Evolutionary conservation across 176 grass and related monocot genomes (phyloP), one percentile per base, ranked within the genome.

Genomic region (Echinochloa phyllopogon): DNA sequence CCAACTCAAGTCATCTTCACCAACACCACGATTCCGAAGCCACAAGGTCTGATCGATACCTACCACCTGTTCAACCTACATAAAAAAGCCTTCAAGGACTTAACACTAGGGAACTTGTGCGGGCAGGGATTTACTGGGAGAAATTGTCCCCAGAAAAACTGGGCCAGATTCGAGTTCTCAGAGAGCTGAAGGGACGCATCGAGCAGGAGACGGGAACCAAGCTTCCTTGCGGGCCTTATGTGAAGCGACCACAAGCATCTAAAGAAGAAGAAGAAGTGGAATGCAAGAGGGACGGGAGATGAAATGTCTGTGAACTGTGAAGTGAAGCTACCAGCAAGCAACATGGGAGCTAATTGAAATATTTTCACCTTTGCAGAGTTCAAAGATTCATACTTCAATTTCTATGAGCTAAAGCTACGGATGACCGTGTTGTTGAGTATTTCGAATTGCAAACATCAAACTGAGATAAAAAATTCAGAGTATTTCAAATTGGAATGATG

Each of bases 91-190:
- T 50, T 50, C 4, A 33, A 33, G 2, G 24, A 59, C 10, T 57
- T 49, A 36, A 45, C 25, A 80, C 62, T 77, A 33, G 14, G 16
- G 10, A 49, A 62, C 40, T 67, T 82, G 21, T 81, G 41, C 40
- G 33, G 74, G 51, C 55, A 97, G 94, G 90, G 42, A 94, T 97
- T 75, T 97, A 97, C 82, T 97, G 92, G 92, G 92, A 97, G 51
- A 97, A 97, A 84, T 78, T 97, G 67, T 97, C 94, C 56, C 90
- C 88, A 50, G 88, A 94, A 65, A 94, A 97, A 47, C 55, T 97
- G 63, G 84, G 88, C 11, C 95, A 97, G 85, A 92, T 94, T 60
- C 83, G 81, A 67, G 89, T 97, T 84, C 70, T 97, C 25, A 88
- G 88, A 66, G 95, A 91, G 47, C 75, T 97, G 36, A 94, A 97